Evolutionary conservation across 1,284 basidiomycete species (phyloP), one percentile per base, ranked within the genome.

Genomic region (Binderoboletus segoi): DNA sequence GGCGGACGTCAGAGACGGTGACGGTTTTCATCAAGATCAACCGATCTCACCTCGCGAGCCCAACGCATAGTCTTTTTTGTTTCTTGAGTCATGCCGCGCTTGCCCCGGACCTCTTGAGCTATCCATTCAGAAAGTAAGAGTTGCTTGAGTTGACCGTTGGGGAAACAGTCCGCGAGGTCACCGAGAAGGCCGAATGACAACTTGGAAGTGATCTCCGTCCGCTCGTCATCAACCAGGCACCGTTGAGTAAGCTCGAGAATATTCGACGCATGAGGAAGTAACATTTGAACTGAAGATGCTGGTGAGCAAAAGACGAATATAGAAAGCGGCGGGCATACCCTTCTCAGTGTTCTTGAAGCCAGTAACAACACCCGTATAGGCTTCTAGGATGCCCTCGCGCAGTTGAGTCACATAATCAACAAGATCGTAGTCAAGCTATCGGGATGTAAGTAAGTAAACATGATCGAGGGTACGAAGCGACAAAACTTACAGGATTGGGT

Each of bases 371-470:
- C 97, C 96, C 11, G 93, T 96, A 69, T 98, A 98, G 4, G 96
- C 96, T 73, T 99, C 97, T 41, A 98, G 80, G 63, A 99, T 98
- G 44, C 94, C 94, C 71, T 99, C 96, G 40, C 96, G 87, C 60
- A 99, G 82, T 52, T 86, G 85, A 60, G 86, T 85, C 57, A 98
- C 93, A 72, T 99, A 99, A 65, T 99, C 96, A 58, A 94, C 82
- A 59, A 94, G 83, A 62, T 96, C 94, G 63, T 88, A 93, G 70
- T 96, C 94, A 51, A 88, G 83, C 90, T 92, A 54, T 62, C 61
- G 11, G 67, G 48, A 13, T 1, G n/a, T 48, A 37, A 32, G 51
- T 48, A 38, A 54, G 41, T 61, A 48, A 18, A 58, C 26, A 42
- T 12, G 15, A 38, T 8, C 16, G 28, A 43, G 21, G 28, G 44